Conservation (phyloP, 1,284 basidiomycete genomes). For the Porodaedalea pini region DNA sequence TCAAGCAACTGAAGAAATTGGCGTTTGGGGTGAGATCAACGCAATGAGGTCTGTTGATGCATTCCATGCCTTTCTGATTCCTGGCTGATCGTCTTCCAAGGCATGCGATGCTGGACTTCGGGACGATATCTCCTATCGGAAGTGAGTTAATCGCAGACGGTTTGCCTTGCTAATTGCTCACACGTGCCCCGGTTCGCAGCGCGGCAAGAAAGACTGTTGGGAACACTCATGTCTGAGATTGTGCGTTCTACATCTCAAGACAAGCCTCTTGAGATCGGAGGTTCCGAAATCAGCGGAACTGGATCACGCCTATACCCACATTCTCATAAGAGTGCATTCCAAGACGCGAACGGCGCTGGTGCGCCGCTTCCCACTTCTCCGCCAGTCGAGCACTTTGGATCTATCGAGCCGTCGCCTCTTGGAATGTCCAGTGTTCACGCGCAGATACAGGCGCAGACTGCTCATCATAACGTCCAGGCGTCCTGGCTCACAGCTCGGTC, state of each 20-base stretch:
- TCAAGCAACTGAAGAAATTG: slow-evolving; percentile 64
- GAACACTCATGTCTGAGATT: slow-evolving; percentile 79
- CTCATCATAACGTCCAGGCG: neutral
- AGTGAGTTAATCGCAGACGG: slow-evolving; percentile 45
- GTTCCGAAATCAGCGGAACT: slow-evolving; percentile 31
- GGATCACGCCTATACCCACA: slow-evolving; percentile 71
- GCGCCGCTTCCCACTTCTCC: slow-evolving; percentile 17
- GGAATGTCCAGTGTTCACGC: slow-evolving; percentile 15
- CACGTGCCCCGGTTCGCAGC: slow-evolving; percentile 38
- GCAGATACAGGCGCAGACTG: slow-evolving; percentile 5
- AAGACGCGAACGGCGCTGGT: slow-evolving; percentile 4
- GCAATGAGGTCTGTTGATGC: slow-evolving; percentile 54
- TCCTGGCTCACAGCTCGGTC: slow-evolving; percentile 2
- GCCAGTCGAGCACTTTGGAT: slow-evolving; percentile 7
- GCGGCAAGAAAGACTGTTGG: slow-evolving; percentile 75
- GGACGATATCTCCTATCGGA: slow-evolving; percentile 74
- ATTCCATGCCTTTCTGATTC: neutral
- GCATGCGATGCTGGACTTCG: slow-evolving; percentile 77
- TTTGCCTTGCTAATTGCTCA: slow-evolving; percentile 9
- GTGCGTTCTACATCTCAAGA: slow-evolving; percentile 76
- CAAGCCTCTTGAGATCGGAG: slow-evolving; percentile 61
- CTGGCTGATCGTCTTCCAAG: slow-evolving; percentile 32
- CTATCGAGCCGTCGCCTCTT: neutral
- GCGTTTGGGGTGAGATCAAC: slow-evolving; percentile 82
- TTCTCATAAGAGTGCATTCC: slow-evolving; percentile 63